Evolutionary conservation across 768 basidiomycete species (phyloP).

Genomic region (Pulveroboletus sp.): DNA sequence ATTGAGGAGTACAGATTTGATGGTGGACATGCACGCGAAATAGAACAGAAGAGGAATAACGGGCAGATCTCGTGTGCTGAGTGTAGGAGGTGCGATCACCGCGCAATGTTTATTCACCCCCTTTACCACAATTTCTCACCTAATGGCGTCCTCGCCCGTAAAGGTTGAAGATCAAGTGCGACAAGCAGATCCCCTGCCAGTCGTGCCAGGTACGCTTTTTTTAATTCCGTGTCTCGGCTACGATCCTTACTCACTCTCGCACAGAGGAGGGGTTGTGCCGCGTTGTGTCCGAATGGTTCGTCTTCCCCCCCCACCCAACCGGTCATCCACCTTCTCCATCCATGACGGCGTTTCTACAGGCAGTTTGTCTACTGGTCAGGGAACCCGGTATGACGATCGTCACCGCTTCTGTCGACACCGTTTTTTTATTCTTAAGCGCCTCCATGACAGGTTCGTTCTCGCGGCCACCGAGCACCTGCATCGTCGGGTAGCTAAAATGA

Average conservation of each 20-base stretch:
- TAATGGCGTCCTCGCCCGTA: slow-evolving; percentile 3
- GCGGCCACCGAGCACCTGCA: slow-evolving; percentile 66
- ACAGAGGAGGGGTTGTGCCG: slow-evolving; percentile 62
- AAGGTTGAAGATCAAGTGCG: slow-evolving; percentile 78
- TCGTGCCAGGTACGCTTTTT: slow-evolving; percentile 55
- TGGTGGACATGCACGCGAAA: slow-evolving; percentile 54
- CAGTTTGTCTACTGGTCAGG: slow-evolving; percentile 75
- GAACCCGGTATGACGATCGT: slow-evolving; percentile 50
- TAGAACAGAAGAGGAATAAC: slow-evolving; percentile 69
- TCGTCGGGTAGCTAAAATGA: slow-evolving; percentile 48
- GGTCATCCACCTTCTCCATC: neutral
- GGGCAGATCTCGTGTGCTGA: slow-evolving; percentile 79
- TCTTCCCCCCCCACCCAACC: too few species aligned
- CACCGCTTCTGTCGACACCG: neutral
- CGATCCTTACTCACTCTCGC: slow-evolving; percentile 1
- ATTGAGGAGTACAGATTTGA: slow-evolving; percentile 48
- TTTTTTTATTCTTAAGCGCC: slow-evolving; percentile 7
- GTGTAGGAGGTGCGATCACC: slow-evolving; percentile 71
- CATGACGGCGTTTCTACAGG: slow-evolving; percentile 33
- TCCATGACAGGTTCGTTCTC: slow-evolving; percentile 45
- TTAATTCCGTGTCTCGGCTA: too few species aligned
- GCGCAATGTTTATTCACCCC: too few species aligned
- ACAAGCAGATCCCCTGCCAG: slow-evolving; percentile 77
- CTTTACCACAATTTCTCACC: slow-evolving; percentile 22
- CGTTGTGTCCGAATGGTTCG: slow-evolving; percentile 68